These are phyloP conservation scores for Astrocystis sublimbata DNA, from an alignment of 495 filamentous ascomycete genomes.

Conservation along the genomic window DNA sequence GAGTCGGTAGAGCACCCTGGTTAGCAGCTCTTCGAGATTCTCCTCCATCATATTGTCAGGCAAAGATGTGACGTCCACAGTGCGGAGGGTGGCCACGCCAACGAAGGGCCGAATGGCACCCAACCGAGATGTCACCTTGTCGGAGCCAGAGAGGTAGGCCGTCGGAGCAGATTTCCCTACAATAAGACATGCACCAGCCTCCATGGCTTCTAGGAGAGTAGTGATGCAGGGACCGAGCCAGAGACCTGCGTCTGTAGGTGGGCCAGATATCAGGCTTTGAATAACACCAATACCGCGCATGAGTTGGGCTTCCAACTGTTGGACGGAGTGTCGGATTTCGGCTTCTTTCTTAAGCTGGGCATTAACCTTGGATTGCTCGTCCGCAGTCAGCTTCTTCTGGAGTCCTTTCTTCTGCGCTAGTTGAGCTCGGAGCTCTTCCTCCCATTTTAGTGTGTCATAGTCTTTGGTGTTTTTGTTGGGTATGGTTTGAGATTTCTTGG, in stretches of 20 bases:
- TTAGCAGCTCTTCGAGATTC: constrained; percentile 80
- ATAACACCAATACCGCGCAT: constrained; percentile 83
- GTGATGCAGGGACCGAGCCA: constrained; percentile 83
- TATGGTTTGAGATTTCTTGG: constrained; percentile 67
- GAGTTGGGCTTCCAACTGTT: constrained; percentile 65
- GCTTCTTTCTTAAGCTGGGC: constrained; percentile 87
- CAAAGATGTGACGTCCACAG: constrained; percentile 69
- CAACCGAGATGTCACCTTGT: constrained; percentile 73
- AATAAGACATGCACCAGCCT: constrained; percentile 77
- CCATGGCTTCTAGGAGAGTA: constrained; percentile 67
- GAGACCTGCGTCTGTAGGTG: constrained; percentile 75
- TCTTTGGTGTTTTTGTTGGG: constrained; percentile 84
- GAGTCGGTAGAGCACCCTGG: constrained; percentile 85
- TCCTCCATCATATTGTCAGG: constrained; percentile 72
- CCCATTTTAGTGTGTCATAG: constrained; percentile 95
- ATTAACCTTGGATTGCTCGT: constrained; percentile 87
- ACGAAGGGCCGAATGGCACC: constrained; percentile 76
- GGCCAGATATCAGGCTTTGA: constrained; percentile 74
- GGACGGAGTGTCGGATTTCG: constrained; percentile 69
- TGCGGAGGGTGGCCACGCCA: constrained; percentile 81
- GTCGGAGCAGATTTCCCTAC: constrained; percentile 75
- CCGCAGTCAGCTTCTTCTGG: constrained; percentile 83
- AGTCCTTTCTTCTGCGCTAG: constrained; percentile 89
- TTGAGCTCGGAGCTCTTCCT: constrained; percentile 85
- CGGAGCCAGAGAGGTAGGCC: constrained; percentile 74